A percentile compares a stretch with the other conserved stretches of the same genome.
Conservation (phyloP, 2,329 filamentous ascomycete species). For the Zasmidium citrigriseum region DNA sequence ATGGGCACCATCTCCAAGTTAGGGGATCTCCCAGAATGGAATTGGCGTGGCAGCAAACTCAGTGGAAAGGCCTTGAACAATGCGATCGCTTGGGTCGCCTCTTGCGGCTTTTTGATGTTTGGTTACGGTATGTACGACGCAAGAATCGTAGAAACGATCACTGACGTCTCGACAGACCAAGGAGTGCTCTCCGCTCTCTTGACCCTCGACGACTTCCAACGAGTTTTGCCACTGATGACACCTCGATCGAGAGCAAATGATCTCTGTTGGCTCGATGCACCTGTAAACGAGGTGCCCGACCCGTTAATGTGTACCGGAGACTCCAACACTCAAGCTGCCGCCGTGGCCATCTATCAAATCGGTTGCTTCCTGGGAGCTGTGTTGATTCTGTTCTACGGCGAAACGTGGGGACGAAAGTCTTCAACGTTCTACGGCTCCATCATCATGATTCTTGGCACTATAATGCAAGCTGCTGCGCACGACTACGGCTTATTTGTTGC, state of each 20-base stretch:
- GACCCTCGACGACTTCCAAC: slow-evolving; percentile 9
- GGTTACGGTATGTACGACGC: background rate
- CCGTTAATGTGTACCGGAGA: slow-evolving; percentile 1
- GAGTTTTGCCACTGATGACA: slow-evolving; percentile 10
- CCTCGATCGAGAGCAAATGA: slow-evolving; percentile 6
- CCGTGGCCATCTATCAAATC: slow-evolving; percentile 53
- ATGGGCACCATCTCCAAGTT: background rate
- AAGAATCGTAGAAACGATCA: background rate
- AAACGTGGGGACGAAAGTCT: slow-evolving; percentile 43
- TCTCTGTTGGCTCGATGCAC: slow-evolving; percentile 9
- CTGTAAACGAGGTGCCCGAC: background rate
- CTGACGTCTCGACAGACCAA: slow-evolving; percentile 12
- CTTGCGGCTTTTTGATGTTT: background rate
- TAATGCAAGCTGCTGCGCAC: slow-evolving; percentile 39
- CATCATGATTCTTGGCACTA: slow-evolving; percentile 45
- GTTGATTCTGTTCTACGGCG: slow-evolving; percentile 40
- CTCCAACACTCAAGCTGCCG: slow-evolving; percentile 38
- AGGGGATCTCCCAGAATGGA: background rate
- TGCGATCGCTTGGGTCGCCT: background rate
- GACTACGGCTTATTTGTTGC: slow-evolving; percentile 53
- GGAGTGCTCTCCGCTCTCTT: slow-evolving; percentile 39
- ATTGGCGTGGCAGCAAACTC: background rate
- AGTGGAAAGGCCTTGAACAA: background rate
- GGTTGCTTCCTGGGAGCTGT: slow-evolving; percentile 47
- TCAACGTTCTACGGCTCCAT: slow-evolving; percentile 43